phyloP scores from a whole-genome alignment of 1,284 basidiomycete genomes.

The Leccinum pallidistipes region DNA sequence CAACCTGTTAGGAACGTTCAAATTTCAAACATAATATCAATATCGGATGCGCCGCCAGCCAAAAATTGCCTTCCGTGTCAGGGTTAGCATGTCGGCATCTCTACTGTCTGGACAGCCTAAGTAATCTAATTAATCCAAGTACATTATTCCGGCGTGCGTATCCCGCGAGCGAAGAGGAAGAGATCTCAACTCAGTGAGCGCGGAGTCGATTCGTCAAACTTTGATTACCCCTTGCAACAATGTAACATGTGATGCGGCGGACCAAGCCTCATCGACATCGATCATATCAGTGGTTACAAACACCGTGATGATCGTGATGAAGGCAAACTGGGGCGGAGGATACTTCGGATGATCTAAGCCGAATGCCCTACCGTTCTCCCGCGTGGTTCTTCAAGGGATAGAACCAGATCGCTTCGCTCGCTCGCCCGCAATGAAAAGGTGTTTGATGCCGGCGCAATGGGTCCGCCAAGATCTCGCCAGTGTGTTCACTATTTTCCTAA shows the following conservation, averaged over 20 bases:
- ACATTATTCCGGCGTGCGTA: constrained; percentile 6
- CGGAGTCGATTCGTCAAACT: constrained; percentile 14
- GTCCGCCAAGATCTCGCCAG: constrained; percentile 14
- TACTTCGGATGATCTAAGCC: constrained; percentile 12
- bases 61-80: constrained; percentile 2
- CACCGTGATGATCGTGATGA: constrained; percentile 16
- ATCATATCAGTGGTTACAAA: constrained; percentile 14
- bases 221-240: constrained; percentile 21
- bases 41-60: background rate
- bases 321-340: background rate
- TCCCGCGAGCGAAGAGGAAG: constrained; percentile 24
- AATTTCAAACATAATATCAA: background rate
- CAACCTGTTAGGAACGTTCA: no score
- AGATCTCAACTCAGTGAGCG: constrained; percentile 19
- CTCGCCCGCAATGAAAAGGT: constrained; percentile 20
- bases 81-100: constrained; percentile 17
- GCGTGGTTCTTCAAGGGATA: constrained; percentile 7
- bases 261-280: background rate
- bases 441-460: constrained; percentile 24
- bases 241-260: constrained; percentile 2
- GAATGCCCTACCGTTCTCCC: constrained; percentile 13
- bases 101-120: constrained; percentile 3
- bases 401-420: constrained; percentile 22
- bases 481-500: constrained; percentile 22
- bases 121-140: constrained; percentile 16